Evolutionary conservation across 768 basidiomycete genomes (phyloP), one percentile per base, ranked within the genome.

Genomic region (Brasilioporus rufonigricans): DNA sequence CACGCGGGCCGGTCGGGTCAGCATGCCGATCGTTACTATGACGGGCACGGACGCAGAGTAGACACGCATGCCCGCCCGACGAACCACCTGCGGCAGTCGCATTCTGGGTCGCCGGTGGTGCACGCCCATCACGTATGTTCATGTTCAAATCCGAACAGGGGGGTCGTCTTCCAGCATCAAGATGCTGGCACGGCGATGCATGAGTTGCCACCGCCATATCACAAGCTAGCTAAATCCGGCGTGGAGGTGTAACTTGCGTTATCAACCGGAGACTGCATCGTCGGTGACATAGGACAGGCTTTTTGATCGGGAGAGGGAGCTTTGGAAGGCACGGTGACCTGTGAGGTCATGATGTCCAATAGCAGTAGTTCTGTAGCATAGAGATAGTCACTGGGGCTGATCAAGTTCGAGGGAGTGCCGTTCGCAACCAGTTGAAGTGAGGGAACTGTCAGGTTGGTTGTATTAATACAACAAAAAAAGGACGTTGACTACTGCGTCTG

Each of bases 401-500:
- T 45, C 19, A 46, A 21, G 21, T 45, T 32, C 35, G 19, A 44
- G n/a, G 19, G 12, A 18, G 24, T 13, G 13, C 21, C 14, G 23
- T 27, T 41, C 45, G 5, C 4, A 36, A 31, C 32, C 36, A 12
- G 31, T 23, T 16, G 13, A 43, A 18, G 10, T 21, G 32, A 16
- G 12, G 21, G 11, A 41, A 32, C 6, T 21, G 44, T 44, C n/a
- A 32, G n/a, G 31, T 41, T 43, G 39, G 41, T 50, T 4, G 31
- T 49, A 52, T 58, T 58, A 35, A 50, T 62, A 62, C 55, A 56
- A 44, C 46, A 45, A 32, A 46, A 43, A 18, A 41, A 43, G 10
- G 14, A 1, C 14, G 12, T 45, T 50, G 29, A 53, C 58, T 78
- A 95, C 79, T 93, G 89, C n/a, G 84, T 88, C 76, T 96, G 92